Percentiles rank a stretch among this genome's conserved stretches.
These are phyloP conservation scores for Reticulascus tulasneorum DNA, from an alignment of 2,329 filamentous ascomycete genomes.

Conservation along the genomic window DNA sequence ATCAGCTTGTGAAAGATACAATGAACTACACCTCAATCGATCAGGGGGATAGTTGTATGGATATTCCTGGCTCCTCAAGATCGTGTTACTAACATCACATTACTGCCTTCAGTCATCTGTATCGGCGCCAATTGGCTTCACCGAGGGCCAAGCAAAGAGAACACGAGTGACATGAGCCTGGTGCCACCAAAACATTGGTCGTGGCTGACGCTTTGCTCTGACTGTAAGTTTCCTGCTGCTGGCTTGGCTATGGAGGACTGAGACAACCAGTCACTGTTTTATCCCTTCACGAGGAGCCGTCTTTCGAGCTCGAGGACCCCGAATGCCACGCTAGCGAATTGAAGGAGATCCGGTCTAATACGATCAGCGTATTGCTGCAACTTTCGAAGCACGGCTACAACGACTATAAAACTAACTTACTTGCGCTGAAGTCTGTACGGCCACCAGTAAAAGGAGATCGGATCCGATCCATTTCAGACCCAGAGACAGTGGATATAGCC, in stretches of 20 bases:
- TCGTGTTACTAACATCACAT: conserved; percentile 13
- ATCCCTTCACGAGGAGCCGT: conserved; percentile 60
- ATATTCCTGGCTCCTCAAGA: background rate
- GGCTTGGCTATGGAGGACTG: background rate
- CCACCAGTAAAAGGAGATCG: conserved; percentile 21
- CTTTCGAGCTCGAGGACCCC: conserved; percentile 20
- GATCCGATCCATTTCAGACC: too few species aligned
- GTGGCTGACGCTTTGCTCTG: conserved; percentile 66
- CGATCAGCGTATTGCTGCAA: conserved; percentile 32
- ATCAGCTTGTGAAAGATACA: conserved; percentile 61
- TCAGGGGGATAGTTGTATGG: conserved; percentile 59
- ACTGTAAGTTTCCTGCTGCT: conserved; percentile 38
- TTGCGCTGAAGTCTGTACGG: conserved; percentile 37
- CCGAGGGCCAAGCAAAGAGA: conserved; percentile 27
- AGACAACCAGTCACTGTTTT: conserved; percentile 58
- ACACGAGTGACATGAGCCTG: conserved; percentile 20
- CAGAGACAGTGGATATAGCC: background rate
- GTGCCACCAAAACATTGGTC: conserved; percentile 54
- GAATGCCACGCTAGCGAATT: conserved; percentile 25
- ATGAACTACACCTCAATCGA: conserved; percentile 74
- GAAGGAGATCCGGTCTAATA: conserved; percentile 32
- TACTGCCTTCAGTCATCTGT: conserved; percentile 51
- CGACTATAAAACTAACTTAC: conserved; percentile 31
- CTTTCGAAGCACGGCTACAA: conserved; percentile 33
- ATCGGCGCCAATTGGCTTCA: conserved; percentile 67